Conservation (phyloP, 2,329 filamentous ascomycete species). For the Aspergillus sp. region DNA sequence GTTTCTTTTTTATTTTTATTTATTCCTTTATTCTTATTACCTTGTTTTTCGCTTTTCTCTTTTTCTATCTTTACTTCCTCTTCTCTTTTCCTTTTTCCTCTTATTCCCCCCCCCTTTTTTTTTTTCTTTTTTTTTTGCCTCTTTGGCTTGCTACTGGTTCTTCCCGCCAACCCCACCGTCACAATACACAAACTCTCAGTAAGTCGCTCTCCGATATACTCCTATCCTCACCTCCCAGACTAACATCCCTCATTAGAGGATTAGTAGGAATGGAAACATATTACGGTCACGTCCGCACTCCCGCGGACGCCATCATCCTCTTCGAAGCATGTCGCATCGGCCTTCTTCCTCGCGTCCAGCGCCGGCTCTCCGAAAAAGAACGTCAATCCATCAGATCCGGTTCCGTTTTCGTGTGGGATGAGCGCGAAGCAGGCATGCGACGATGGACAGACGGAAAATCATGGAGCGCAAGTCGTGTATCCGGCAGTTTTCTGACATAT, state of each 20-base stretch:
- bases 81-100: constrained; percentile 9
- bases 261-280: constrained; percentile 79
- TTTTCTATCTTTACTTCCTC: constrained; percentile 9
- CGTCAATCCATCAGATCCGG: constrained; percentile 91
- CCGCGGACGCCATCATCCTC: constrained; percentile 93
- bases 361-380: constrained; percentile 92
- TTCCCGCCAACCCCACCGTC: constrained; percentile 2
- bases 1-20: constrained; percentile 3
- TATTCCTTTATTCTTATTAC: constrained; percentile 3
- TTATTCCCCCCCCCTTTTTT: constrained; percentile 9
- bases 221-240: too few species aligned
- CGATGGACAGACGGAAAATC: constrained; percentile 98
- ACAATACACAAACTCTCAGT: too few species aligned
- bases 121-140: constrained; percentile 6
- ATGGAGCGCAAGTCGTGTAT: constrained; percentile 96
- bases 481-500: constrained; percentile 94
- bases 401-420: constrained; percentile 99
- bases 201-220: too few species aligned
- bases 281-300: constrained; percentile 89
- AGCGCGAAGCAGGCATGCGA: constrained; percentile 95
- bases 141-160: constrained; percentile 7
- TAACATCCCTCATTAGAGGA: constrained; percentile 4
- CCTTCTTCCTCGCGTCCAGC: constrained; percentile 81
- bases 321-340: constrained; percentile 94
- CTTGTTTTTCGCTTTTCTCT: constrained; percentile 1